Evolutionary conservation across 331 rosid species (phyloP).

Genomic region (Saraca asoca): DNA sequence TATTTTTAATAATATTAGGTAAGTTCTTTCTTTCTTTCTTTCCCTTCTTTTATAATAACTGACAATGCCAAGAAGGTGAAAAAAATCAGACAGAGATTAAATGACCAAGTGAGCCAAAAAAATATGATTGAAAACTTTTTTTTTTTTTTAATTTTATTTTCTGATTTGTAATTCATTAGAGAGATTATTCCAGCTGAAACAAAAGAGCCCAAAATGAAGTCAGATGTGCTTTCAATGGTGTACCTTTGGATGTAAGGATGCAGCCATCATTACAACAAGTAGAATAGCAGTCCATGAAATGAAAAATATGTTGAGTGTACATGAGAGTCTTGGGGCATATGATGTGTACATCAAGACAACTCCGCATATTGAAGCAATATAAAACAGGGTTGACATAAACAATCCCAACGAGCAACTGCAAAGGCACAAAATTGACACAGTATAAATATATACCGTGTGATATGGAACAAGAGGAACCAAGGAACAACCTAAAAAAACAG

Average conservation of each 20-base stretch:
- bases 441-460: background rate
- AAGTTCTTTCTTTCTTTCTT: no score
- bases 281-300: conserved; percentile 86
- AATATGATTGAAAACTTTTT: no score
- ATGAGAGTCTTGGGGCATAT: conserved; percentile 56
- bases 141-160: background rate
- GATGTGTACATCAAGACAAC: conserved; percentile 57
- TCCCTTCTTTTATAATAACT: no score
- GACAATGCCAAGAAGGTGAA: no score
- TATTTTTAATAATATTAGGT: no score
- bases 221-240: background rate
- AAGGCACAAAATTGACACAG: conserved; percentile 22
- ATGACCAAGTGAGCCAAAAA: no score
- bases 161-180: background rate
- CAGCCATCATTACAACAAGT: conserved; percentile 63
- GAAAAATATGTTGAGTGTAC: conserved; percentile 80
- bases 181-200: conserved; percentile 2
- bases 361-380: conserved; percentile 67
- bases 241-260: conserved; percentile 85
- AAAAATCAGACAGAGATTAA: no score
- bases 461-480: background rate
- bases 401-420: conserved; percentile 79
- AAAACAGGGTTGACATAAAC: conserved; percentile 68
- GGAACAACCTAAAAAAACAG: no score
- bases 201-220: background rate